Evolutionary conservation across 768 basidiomycete species (phyloP).

Genomic region (Kwoniella europaea): DNA sequence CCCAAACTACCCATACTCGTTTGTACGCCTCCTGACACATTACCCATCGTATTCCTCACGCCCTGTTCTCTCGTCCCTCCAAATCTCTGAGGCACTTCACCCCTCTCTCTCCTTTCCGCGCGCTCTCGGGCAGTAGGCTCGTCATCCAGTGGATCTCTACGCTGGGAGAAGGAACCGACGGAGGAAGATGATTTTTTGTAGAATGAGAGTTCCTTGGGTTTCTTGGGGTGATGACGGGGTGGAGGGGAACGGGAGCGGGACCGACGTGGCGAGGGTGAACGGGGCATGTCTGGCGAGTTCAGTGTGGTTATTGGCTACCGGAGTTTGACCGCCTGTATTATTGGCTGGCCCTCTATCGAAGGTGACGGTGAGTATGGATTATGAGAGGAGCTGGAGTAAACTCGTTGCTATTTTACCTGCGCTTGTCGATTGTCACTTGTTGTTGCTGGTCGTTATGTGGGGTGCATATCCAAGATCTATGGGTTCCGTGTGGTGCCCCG

Average conservation of each 20-base stretch:
- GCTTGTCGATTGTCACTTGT: no score
- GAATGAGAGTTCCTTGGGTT: conserved; percentile 56
- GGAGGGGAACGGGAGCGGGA: conserved; percentile 42
- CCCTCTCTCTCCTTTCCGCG: conserved; percentile 42
- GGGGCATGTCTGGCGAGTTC: conserved; percentile 30
- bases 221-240: conserved; percentile 18
- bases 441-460: no score
- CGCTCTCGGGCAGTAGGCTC: conserved; percentile 39
- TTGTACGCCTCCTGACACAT: neutral
- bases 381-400: no score
- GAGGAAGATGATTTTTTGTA: conserved; percentile 54
- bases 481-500: conserved; percentile 15
- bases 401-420: no score
- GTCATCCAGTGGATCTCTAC: conserved; percentile 51
- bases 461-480: no score
- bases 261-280: conserved; percentile 42
- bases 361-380: neutral
- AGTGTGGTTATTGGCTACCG: neutral
- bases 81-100: conserved; percentile 50
- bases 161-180: conserved; percentile 43
- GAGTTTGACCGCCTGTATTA: neutral
- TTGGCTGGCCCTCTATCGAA: neutral
- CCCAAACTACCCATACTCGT: conserved; percentile 39
- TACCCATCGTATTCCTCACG: conserved; percentile 51
- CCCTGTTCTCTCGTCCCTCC: conserved; percentile 51